Percentiles rank a stretch among this genome's conserved stretches.
Evolutionary conservation across 345 rosid species (phyloP).

Genomic region (Psidium friedrichsthalianum): DNA sequence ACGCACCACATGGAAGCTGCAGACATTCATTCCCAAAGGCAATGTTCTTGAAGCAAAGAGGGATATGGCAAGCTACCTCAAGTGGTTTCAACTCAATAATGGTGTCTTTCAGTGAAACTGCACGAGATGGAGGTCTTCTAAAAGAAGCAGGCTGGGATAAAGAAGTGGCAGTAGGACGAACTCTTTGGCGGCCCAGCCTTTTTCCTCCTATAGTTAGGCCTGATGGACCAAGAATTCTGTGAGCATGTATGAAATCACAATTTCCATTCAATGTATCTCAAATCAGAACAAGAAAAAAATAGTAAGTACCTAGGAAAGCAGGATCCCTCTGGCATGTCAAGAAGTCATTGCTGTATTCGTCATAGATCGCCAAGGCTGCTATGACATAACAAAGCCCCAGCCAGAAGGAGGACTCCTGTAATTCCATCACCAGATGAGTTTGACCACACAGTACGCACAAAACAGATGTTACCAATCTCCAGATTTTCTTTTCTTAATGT

Average conservation of each 20-base stretch:
- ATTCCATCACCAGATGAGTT: background rate
- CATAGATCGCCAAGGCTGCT: slow-evolving; percentile 72
- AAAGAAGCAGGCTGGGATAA: slow-evolving; percentile 36
- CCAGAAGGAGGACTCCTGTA: slow-evolving; percentile 82
- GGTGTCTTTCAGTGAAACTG: slow-evolving; percentile 35
- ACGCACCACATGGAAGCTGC: background rate
- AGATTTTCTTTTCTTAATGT: background rate
- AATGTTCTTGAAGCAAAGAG: background rate
- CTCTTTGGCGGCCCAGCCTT: slow-evolving; percentile 8
- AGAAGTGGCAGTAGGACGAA: slow-evolving; percentile 23
- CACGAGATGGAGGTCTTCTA: slow-evolving; percentile 28
- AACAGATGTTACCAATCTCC: background rate
- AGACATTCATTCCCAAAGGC: background rate
- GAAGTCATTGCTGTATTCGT: slow-evolving; percentile 90
- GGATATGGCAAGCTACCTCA: slow-evolving; percentile 31
- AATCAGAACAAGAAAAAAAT: background rate
- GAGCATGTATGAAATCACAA: background rate
- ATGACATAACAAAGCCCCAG: slow-evolving; percentile 69
- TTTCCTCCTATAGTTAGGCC: slow-evolving; percentile 44
- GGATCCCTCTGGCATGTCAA: slow-evolving; percentile 90
- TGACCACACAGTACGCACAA: background rate
- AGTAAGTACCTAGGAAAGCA: slow-evolving; percentile 65
- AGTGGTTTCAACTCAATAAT: slow-evolving; percentile 69
- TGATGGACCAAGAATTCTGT: slow-evolving; percentile 3
- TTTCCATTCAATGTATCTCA: background rate